Evolutionary conservation across 2,329 filamentous ascomycete species (phyloP), one percentile per base, ranked within the genome.

Genomic region (Xylariaceae sp.): DNA sequence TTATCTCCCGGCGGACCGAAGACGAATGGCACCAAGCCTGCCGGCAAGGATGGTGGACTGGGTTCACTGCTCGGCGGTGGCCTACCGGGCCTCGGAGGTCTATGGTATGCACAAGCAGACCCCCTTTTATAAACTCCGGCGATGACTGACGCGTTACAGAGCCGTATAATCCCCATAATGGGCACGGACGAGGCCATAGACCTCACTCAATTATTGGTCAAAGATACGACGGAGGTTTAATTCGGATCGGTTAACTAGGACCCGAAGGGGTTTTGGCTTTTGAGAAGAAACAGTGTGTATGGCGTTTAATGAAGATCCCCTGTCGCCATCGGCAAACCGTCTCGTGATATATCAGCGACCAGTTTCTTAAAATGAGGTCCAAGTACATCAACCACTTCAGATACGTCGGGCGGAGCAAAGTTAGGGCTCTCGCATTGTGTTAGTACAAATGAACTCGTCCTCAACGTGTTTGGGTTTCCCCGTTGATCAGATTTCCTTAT

Each of bases 401-500:
- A 58, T 6, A 80, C 74, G 55, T 77, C 70, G 1, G 76, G 76
- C 16, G 71, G 66, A 29, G 68, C 57, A 1, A 68, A 71, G 0
- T 51, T 53, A 1, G 60, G 54, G 12, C 63, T 63, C 40, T 71
- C 70, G 40, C 70, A 68, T 44, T 68, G 62, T 26, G 64, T 56
- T 2, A 61, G 60, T 2, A 64, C 57, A 21, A 63, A 61, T 18
- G 12, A 12, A 7, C 55, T 61, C 5, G 59, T 56, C n/a, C 66
- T 63, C 26, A 62, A 64, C 4, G 52, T 43, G 1, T 62, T 63
- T 2, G 60, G 64, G 8, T 63, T 68, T 0, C 65, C 66, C 9
- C 60, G 48, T 0, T 71, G 66, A 5, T 70, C 72, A 1, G 69
- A 71, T 64, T 78, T 80, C 5, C 76, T 76, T 63, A 70, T 69